phyloP scores from a whole-genome alignment of 495 filamentous ascomycete genomes.

The Lophiostoma macrostomum region DNA sequence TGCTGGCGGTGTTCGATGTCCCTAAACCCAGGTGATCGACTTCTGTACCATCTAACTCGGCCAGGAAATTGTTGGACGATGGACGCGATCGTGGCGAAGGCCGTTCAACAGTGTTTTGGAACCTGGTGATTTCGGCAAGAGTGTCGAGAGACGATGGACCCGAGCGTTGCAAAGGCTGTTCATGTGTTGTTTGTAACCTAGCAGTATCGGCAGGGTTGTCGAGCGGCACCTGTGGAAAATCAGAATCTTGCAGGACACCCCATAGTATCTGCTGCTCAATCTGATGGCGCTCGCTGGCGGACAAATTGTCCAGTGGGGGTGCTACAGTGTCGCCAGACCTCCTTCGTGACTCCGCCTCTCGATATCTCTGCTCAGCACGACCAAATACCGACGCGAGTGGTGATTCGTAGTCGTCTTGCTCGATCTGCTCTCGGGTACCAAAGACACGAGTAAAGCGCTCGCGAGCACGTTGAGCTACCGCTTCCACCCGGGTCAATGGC shows the following conservation, averaged over 20 bases:
- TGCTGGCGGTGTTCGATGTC: no score
- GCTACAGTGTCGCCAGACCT: neutral
- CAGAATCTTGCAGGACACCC: constrained; percentile 11
- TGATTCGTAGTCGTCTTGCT: constrained; percentile 43
- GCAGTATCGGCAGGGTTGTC: no score
- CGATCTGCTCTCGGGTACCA: constrained; percentile 44
- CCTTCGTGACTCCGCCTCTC: constrained; percentile 38
- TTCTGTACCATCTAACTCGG: no score
- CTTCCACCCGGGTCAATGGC: neutral
- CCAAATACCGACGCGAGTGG: constrained; percentile 43
- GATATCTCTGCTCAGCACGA: constrained; percentile 37
- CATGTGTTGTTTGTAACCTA: no score
- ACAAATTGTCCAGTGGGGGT: neutral
- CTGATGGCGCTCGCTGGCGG: neutral
- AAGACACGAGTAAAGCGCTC: constrained; percentile 41
- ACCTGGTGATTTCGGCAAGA: no score
- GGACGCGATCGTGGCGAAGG: no score
- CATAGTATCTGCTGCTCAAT: constrained; percentile 16
- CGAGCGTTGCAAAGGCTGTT: no score
- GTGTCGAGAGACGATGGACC: no score
- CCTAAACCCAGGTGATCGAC: no score
- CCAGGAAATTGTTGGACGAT: no score
- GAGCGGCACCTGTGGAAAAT: no score
- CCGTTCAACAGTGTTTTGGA: no score
- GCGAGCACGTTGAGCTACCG: constrained; percentile 6